Evolutionary conservation across 139 green algal species (phyloP).

Genomic region (Raphidocelis subcapitata): DNA sequence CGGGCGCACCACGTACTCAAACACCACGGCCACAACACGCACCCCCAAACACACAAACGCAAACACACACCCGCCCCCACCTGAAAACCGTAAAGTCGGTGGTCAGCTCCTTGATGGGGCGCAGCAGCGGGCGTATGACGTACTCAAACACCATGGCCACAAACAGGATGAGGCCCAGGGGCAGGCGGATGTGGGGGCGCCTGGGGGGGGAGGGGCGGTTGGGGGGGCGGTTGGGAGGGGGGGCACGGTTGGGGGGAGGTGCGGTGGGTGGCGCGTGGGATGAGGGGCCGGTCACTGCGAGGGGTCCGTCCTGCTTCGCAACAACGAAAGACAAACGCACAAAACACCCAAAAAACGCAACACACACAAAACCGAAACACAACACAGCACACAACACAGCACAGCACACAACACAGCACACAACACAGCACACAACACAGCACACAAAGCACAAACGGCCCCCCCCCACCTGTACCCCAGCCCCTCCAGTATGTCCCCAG

Average conservation of each 20-base stretch:
- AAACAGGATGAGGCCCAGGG: slow-evolving; percentile 69
- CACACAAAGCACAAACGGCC: no score
- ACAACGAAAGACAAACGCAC: no score
- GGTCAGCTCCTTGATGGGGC: slow-evolving; percentile 45
- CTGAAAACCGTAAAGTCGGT: slow-evolving; percentile 71
- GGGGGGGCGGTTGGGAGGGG: no score
- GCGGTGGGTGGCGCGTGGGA: no score
- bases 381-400: slow-evolving; percentile 9
- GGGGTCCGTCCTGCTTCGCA: no score
- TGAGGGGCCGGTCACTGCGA: no score
- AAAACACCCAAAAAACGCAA: neutral
- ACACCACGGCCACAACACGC: slow-evolving; percentile 73
- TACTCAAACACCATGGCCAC: slow-evolving; percentile 76
- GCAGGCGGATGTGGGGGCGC: slow-evolving; percentile 59
- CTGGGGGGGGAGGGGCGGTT: no score
- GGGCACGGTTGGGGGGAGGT: no score
- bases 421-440: slow-evolving; percentile 44
- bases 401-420: slow-evolving; percentile 2
- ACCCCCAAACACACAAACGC: no score
- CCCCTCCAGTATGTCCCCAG: slow-evolving; percentile 78
- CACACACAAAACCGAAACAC: slow-evolving; percentile 26
- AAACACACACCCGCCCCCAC: no score
- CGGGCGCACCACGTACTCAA: slow-evolving; percentile 69
- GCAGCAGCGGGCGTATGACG: slow-evolving; percentile 60
- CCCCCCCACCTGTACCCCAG: slow-evolving; percentile 87